Evolutionary conservation across 192 early-diverging fungal species (phyloP).

Genomic region (Rhizophagus prolifer): DNA sequence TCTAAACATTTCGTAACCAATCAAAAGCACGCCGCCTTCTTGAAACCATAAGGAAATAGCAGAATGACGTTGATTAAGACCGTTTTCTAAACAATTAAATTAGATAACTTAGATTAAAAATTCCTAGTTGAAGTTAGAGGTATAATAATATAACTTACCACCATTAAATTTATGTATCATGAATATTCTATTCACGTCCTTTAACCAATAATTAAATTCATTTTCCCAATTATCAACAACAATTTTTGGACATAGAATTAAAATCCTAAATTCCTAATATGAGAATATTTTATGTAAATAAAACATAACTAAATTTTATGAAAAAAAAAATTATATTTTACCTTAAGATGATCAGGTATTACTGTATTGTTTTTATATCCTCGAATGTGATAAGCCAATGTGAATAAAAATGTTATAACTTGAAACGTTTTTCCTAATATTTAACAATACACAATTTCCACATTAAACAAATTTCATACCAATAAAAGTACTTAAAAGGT

Average conservation of each 20-base stretch:
- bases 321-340: constrained; percentile 17
- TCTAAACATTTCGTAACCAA: constrained; percentile 66
- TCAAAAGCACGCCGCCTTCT: constrained; percentile 66
- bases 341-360: constrained; percentile 54
- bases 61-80: neutral
- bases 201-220: constrained; percentile 73
- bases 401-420: constrained; percentile 69
- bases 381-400: constrained; percentile 62
- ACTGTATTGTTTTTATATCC: constrained; percentile 41
- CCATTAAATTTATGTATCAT: constrained; percentile 50
- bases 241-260: constrained; percentile 73
- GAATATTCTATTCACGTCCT: constrained; percentile 33
- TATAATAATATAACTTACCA: neutral
- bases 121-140: neutral
- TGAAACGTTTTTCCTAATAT: constrained; percentile 71
- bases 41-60: constrained; percentile 47
- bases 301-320: constrained; percentile 28
- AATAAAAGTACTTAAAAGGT: neutral
- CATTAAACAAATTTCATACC: neutral
- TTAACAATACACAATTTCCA: neutral
- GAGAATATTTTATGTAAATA: neutral
- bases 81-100: neutral
- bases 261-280: constrained; percentile 45
- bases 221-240: constrained; percentile 71
- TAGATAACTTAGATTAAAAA: neutral